A percentile compares a stretch with the other conserved stretches of the same genome.
phyloP scores from a whole-genome alignment of 805 yeast genomes.

The Candida nemodendra region DNA sequence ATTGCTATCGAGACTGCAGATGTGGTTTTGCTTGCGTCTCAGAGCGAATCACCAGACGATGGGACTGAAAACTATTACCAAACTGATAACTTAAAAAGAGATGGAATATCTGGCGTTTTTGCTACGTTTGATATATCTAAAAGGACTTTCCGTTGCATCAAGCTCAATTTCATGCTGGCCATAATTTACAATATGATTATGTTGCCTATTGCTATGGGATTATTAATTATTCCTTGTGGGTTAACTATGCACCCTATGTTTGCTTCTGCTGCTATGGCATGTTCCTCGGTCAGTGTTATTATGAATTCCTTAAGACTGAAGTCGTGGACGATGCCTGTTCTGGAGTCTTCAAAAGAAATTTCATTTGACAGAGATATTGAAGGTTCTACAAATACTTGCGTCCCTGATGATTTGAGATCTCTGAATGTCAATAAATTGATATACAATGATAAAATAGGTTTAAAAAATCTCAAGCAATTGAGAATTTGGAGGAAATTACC shows the following conservation, averaged over 20 bases:
- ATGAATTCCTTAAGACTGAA: conserved; percentile 72
- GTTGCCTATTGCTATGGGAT: conserved; percentile 94
- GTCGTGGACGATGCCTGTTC: conserved; percentile 45
- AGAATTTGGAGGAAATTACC: too few species aligned
- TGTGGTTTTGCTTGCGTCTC: conserved; percentile 64
- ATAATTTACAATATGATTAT: conserved; percentile 77
- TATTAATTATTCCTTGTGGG: conserved; percentile 71
- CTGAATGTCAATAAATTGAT: too few species aligned
- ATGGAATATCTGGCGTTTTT: conserved; percentile 46
- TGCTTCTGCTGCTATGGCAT: conserved; percentile 92
- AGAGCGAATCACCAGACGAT: conserved; percentile 11
- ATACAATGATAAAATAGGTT: too few species aligned
- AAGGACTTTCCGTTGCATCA: conserved; percentile 70
- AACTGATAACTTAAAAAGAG: conserved; percentile 20
- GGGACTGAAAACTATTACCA: conserved; percentile 19
- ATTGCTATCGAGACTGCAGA: conserved; percentile 98
- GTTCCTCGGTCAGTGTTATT: conserved; percentile 88
- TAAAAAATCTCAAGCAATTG: too few species aligned
- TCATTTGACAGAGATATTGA: conserved; percentile 13
- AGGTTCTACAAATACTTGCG: too few species aligned
- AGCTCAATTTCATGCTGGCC: conserved; percentile 85
- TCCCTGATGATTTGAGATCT: too few species aligned
- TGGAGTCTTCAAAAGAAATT: conserved; percentile 4
- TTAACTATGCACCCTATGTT: conserved; percentile 80
- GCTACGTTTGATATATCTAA: conserved; percentile 67